Conservation (phyloP, 768 basidiomycete species). For the Phylloporus scabripes region DNA sequence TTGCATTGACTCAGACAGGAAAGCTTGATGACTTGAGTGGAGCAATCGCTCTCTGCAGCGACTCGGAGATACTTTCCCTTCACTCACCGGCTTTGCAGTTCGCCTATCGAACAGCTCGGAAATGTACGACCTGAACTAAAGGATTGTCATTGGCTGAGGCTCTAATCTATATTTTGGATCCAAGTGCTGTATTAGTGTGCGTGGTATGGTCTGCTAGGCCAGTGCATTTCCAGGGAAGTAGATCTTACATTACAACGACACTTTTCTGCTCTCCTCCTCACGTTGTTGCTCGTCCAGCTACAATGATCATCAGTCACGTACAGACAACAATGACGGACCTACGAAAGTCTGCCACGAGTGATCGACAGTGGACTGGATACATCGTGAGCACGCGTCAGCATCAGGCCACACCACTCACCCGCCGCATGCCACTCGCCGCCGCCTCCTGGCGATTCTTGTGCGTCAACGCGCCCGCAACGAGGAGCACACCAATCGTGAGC, state of each 20-base stretch:
- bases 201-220: no score
- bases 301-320: not conserved
- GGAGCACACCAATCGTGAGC: constrained; percentile 67
- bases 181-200: no score
- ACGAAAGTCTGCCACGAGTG: not conserved
- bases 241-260: not conserved
- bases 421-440: not conserved
- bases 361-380: not conserved
- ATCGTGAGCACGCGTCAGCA: not conserved
- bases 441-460: constrained; percentile 37
- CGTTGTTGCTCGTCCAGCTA: not conserved
- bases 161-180: no score
- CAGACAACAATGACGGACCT: not conserved
- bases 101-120: no score
- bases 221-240: not conserved
- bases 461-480: constrained; percentile 65
- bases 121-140: no score
- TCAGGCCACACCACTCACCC: not conserved
- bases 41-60: no score
- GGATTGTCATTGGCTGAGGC: no score
- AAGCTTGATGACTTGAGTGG: no score
- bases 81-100: no score
- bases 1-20: no score
- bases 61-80: no score
- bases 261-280: not conserved